A percentile compares a stretch with the other conserved stretches of the same genome.
These are phyloP conservation scores for Stereocaulon alpinum DNA, from an alignment of 495 filamentous ascomycete species.

Conservation along the genomic window DNA sequence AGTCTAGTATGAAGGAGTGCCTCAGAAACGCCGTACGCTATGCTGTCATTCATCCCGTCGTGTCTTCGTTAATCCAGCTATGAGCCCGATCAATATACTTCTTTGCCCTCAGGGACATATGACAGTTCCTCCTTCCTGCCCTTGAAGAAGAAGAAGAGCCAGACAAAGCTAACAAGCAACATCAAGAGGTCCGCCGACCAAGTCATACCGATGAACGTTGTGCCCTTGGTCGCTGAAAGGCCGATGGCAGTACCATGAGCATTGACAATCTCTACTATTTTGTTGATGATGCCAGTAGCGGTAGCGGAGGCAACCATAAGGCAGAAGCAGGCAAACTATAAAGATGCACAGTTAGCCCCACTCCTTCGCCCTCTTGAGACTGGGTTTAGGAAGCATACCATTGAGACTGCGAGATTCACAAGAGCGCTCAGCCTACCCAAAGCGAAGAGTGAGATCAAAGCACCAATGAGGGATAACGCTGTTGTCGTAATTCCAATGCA, in stretches of 20 bases:
- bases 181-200: constrained; percentile 47
- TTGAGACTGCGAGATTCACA: constrained; percentile 34
- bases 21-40: neutral
- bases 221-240: constrained; percentile 42
- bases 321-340: constrained; percentile 37
- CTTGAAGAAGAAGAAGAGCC: constrained; percentile 26
- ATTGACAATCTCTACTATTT: constrained; percentile 48
- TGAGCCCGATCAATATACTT: neutral
- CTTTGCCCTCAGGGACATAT: neutral
- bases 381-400: constrained; percentile 26
- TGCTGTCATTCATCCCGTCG: neutral
- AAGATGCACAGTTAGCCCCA: neutral
- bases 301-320: constrained; percentile 54
- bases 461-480: constrained; percentile 44
- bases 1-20: neutral
- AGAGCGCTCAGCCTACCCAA: constrained; percentile 30
- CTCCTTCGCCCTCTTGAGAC: neutral
- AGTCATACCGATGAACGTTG: constrained; percentile 48
- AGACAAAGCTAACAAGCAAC: constrained; percentile 33
- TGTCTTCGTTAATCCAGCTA: neutral
- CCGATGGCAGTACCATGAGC: constrained; percentile 45
- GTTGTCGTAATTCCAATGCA: constrained; percentile 49
- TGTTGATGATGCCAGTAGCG: constrained; percentile 47
- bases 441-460: constrained; percentile 33
- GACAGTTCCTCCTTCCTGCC: constrained; percentile 5